Percentiles rank a stretch among this genome's conserved stretches.
Evolutionary conservation across 179 eudicot species (phyloP).

Genomic region (Drosera spatulata): DNA sequence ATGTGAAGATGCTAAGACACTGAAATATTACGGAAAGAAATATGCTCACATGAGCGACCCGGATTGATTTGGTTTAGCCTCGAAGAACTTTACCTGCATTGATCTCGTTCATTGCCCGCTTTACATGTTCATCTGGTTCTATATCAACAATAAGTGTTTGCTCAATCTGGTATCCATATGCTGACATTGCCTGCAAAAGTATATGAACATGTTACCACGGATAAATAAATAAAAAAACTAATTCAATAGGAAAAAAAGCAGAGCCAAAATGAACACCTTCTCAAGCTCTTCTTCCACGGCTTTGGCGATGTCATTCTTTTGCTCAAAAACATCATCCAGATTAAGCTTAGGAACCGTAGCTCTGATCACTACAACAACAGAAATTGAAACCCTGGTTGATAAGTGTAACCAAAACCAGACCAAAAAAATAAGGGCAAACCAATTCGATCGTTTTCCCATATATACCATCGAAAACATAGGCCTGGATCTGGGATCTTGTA

Average conservation of each 20-base stretch:
- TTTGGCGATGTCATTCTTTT: slow-evolving; percentile 15
- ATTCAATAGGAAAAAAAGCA: too few relatives aligned
- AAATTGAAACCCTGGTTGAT: too few relatives aligned
- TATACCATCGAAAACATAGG: slow-evolving; percentile 46
- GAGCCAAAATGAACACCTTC: slow-evolving; percentile 13
- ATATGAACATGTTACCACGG: too few relatives aligned
- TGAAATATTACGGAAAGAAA: neutral
- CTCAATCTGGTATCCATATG: slow-evolving; percentile 24
- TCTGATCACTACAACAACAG: slow-evolving; percentile 25
- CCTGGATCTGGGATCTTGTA: slow-evolving; percentile 11
- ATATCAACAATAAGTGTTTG: too few relatives aligned
- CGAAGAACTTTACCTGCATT: slow-evolving; percentile 24
- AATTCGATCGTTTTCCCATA: too few relatives aligned
- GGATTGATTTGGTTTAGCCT: neutral
- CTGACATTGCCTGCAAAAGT: slow-evolving; percentile 34
- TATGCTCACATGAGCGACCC: neutral
- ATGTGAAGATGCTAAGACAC: neutral
- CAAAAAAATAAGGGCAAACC: too few relatives aligned
- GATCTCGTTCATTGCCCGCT: slow-evolving; percentile 2
- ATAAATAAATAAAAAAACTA: too few relatives aligned
- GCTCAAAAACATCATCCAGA: slow-evolving; percentile 37
- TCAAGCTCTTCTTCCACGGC: slow-evolving; percentile 33
- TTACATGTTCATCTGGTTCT: too few relatives aligned
- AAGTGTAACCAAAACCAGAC: too few relatives aligned
- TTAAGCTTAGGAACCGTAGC: slow-evolving; percentile 34